phyloP scores from a whole-genome alignment of 495 filamentous ascomycete species.

The Penicillium bialowiezense region DNA sequence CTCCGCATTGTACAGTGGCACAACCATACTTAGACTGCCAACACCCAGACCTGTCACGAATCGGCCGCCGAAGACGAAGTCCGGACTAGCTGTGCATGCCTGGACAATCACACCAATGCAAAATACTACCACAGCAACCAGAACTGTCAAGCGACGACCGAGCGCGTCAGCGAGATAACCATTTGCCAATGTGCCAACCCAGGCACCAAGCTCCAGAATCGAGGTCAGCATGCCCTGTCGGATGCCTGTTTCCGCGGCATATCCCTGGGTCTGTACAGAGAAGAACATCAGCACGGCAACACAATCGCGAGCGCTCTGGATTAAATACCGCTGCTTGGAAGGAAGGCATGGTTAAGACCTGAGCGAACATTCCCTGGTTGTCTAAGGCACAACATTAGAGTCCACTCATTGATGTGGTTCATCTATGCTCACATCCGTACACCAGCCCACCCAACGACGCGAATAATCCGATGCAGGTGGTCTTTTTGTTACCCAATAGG shows the following conservation, averaged over 20 bases:
- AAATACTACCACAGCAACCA: slow-evolving; percentile 68
- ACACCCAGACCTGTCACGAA: slow-evolving; percentile 63
- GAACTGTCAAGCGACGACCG: slow-evolving; percentile 69
- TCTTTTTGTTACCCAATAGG: slow-evolving; percentile 32
- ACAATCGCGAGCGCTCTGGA: neutral
- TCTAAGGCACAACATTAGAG: slow-evolving; percentile 13
- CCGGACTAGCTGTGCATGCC: slow-evolving; percentile 54
- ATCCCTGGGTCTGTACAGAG: slow-evolving; percentile 20
- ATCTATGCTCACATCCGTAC: slow-evolving; percentile 33
- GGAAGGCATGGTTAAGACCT: slow-evolving; percentile 32
- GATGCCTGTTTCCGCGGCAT: slow-evolving; percentile 48
- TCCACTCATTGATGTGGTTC: neutral
- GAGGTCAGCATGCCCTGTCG: slow-evolving; percentile 63
- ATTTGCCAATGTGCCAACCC: slow-evolving; percentile 71
- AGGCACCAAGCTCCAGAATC: slow-evolving; percentile 81
- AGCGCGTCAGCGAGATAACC: slow-evolving; percentile 73
- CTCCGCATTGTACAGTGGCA: slow-evolving; percentile 63
- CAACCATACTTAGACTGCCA: slow-evolving; percentile 40
- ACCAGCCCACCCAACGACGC: slow-evolving; percentile 37
- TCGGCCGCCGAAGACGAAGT: slow-evolving; percentile 69
- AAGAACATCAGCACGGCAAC: neutral
- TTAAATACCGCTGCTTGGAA: slow-evolving; percentile 26
- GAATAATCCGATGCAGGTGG: slow-evolving; percentile 31
- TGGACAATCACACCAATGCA: slow-evolving; percentile 74
- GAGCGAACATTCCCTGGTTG: slow-evolving; percentile 41